phyloP scores from a whole-genome alignment of 192 early-diverging fungal species.

The Oehlia diaphana region DNA sequence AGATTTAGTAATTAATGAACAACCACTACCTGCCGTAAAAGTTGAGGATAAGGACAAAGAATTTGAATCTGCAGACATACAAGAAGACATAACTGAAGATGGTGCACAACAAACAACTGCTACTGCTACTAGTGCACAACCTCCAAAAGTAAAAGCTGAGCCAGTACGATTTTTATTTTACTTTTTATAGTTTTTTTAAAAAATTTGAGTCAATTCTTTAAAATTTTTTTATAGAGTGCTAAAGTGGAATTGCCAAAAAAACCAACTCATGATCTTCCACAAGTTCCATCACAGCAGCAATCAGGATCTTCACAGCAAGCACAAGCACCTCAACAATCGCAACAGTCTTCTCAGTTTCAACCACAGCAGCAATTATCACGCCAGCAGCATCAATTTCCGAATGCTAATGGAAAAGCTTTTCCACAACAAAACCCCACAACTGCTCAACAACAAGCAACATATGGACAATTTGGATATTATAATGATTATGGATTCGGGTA shows the following conservation, averaged over 20 bases:
- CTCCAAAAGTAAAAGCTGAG: not conserved
- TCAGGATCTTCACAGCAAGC: conserved; percentile 11
- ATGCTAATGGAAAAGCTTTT: conserved; percentile 6
- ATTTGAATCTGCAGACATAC: not conserved
- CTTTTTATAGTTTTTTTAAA: not conserved
- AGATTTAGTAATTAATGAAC: not conserved
- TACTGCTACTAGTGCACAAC: not conserved
- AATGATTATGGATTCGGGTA: conserved; percentile 25
- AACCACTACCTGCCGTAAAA: not conserved
- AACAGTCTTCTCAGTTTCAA: conserved; percentile 14
- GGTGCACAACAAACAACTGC: too few species aligned
- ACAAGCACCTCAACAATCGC: conserved; percentile 6
- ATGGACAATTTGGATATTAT: conserved; percentile 26
- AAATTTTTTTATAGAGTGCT: not conserved
- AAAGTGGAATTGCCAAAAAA: conserved; percentile 17
- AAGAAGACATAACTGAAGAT: not conserved
- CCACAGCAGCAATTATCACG: not conserved
- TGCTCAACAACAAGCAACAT: conserved; percentile 11
- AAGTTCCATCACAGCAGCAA: not conserved
- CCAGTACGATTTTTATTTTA: not conserved
- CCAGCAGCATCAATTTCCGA: conserved; percentile 9
- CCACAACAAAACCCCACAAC: not conserved
- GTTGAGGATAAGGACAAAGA: too few species aligned
- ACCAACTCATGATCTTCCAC: not conserved
- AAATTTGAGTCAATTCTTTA: not conserved